phyloP scores from a whole-genome alignment of 2,329 filamentous ascomycete genomes.

The Ophiobolus disseminans region DNA sequence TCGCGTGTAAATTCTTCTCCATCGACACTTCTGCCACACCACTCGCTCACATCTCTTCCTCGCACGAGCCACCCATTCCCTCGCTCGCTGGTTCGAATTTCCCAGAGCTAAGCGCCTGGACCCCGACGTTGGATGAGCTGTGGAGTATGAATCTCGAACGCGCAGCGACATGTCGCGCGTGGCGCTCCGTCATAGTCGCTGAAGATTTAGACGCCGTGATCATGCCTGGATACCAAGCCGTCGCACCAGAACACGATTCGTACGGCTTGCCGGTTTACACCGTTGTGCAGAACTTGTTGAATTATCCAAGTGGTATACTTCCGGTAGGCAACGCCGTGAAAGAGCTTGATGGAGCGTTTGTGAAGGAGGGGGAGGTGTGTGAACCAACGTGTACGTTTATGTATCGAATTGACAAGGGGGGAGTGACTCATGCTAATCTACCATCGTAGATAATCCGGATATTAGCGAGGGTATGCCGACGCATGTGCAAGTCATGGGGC shows the following conservation, averaged over 20 bases:
- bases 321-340: slow-evolving; percentile 55
- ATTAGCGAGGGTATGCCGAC: slow-evolving; percentile 54
- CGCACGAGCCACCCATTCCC: slow-evolving; percentile 55
- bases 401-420: no score
- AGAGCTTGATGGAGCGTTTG: slow-evolving; percentile 48
- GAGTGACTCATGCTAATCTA: not conserved
- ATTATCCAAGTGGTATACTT: slow-evolving; percentile 61
- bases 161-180: slow-evolving; percentile 46
- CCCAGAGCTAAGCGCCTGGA: slow-evolving; percentile 39
- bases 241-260: slow-evolving; percentile 60
- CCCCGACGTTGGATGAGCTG: slow-evolving; percentile 49
- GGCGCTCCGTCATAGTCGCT: slow-evolving; percentile 52
- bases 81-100: slow-evolving; percentile 48
- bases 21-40: slow-evolving; percentile 48
- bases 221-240: slow-evolving; percentile 58
- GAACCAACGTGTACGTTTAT: slow-evolving; percentile 46
- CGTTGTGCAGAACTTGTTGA: slow-evolving; percentile 59
- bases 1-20: slow-evolving; percentile 54
- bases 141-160: slow-evolving; percentile 53
- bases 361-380: slow-evolving; percentile 36
- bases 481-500: slow-evolving; percentile 56
- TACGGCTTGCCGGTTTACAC: slow-evolving; percentile 59
- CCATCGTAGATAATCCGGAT: slow-evolving; percentile 51
- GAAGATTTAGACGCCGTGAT: slow-evolving; percentile 60
- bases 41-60: slow-evolving; percentile 40